Percentiles rank a stretch among this genome's conserved stretches.
These are phyloP conservation scores for Magnolia officinalis DNA, from an alignment of 164 flowering plant genomes.

Conservation along the genomic window DNA sequence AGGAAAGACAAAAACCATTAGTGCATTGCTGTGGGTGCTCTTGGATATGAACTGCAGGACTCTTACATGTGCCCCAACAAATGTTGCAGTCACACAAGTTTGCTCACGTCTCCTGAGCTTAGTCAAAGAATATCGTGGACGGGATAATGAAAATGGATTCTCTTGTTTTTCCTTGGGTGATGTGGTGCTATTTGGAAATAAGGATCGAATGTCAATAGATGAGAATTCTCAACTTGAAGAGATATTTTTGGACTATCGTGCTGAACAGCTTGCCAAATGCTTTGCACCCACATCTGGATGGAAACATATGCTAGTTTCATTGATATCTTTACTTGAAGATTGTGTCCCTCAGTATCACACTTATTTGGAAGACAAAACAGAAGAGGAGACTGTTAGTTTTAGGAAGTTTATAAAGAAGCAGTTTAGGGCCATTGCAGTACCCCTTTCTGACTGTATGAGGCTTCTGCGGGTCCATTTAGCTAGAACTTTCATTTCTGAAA, in stretches of 20 bases:
- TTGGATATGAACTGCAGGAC: constrained; percentile 37
- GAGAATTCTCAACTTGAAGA: neutral
- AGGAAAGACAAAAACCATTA: constrained; percentile 65
- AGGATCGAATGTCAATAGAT: neutral
- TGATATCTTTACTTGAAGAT: constrained; percentile 47
- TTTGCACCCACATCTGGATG: constrained; percentile 42
- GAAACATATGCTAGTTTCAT: constrained; percentile 28
- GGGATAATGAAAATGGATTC: constrained; percentile 1
- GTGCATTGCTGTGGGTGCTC: constrained; percentile 37
- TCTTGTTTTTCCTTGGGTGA: neutral
- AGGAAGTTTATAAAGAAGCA: neutral
- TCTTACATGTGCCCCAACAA: constrained; percentile 21
- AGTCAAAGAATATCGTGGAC: neutral
- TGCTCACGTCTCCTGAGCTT: neutral
- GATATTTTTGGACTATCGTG: constrained; percentile 6
- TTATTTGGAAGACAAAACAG: constrained; percentile 27
- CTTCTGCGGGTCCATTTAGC: neutral
- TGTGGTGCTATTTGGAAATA: neutral
- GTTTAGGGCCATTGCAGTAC: neutral
- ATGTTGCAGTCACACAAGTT: constrained; percentile 3
- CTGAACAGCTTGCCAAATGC: constrained; percentile 36
- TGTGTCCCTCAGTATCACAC: constrained; percentile 39
- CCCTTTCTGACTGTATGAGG: constrained; percentile 3
- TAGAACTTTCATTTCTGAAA: neutral
- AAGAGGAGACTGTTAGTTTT: constrained; percentile 4